Percentiles rank a stretch among this genome's conserved stretches.
Conservation (phyloP, 805 yeast species). For the Metschnikowia henanensis region DNA sequence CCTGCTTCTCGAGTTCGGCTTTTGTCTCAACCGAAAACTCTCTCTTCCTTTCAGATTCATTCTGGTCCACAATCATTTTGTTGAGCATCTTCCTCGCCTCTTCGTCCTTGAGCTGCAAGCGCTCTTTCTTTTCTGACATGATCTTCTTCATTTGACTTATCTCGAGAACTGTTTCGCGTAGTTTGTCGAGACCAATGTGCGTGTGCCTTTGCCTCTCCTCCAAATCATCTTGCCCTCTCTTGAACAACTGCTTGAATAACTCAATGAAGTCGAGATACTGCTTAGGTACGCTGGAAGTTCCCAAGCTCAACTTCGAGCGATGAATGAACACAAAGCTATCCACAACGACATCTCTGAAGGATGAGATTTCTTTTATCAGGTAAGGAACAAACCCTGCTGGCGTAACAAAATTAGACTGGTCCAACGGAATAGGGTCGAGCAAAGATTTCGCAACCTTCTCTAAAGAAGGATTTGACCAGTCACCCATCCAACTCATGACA, state of each 20-base stretch:
- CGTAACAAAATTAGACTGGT: slow-evolving; percentile 39
- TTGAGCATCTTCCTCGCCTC: slow-evolving; percentile 74
- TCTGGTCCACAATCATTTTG: slow-evolving; percentile 79
- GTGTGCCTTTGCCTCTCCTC: slow-evolving; percentile 73
- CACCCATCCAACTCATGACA: slow-evolving; percentile 86
- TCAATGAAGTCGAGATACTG: slow-evolving; percentile 51
- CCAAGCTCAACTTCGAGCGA: slow-evolving; percentile 18
- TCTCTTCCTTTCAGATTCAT: slow-evolving; percentile 87
- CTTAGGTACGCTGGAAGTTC: slow-evolving; percentile 46
- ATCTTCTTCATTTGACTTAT: slow-evolving; percentile 59
- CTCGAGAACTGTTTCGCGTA: slow-evolving; percentile 73
- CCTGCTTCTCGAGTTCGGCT: slow-evolving; percentile 66
- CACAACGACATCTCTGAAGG: slow-evolving; percentile 47
- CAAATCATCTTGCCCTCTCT: slow-evolving; percentile 44
- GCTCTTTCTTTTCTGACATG: slow-evolving; percentile 52
- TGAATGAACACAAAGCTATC: slow-evolving; percentile 51
- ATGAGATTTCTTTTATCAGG: slow-evolving; percentile 14
- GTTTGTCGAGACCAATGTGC: slow-evolving; percentile 67
- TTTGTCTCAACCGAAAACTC: slow-evolving; percentile 82
- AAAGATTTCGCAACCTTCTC: slow-evolving; percentile 47
- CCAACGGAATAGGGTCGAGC: slow-evolving; percentile 52
- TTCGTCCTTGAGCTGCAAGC: slow-evolving; percentile 53
- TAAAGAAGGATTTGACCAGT: slow-evolving; percentile 61
- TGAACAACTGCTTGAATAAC: slow-evolving; percentile 45
- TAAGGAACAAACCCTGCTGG: slow-evolving; percentile 27